These are phyloP conservation scores for Skeletonema potamos DNA, from an alignment of 108 stramenopile genomes.

Conservation along the genomic window DNA sequence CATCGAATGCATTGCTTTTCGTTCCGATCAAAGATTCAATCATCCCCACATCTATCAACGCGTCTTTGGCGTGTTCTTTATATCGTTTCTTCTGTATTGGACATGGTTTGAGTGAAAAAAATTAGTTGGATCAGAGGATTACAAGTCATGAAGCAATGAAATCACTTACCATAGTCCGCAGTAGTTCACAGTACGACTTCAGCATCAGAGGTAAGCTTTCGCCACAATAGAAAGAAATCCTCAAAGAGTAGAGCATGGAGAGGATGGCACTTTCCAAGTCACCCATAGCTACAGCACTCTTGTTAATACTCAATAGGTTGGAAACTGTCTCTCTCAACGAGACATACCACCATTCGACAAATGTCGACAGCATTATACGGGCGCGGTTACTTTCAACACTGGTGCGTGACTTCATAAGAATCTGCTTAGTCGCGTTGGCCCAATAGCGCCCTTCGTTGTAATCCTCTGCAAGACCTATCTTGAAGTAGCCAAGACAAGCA, in stretches of 20 bases:
- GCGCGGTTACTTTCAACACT: background rate
- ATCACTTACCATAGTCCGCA: background rate
- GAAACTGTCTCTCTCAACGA: background rate
- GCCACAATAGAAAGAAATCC: slow-evolving; percentile 3
- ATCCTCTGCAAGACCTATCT: background rate
- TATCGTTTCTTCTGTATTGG: background rate
- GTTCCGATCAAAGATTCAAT: slow-evolving; percentile 1
- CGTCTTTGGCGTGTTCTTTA: background rate
- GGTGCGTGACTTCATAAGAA: background rate
- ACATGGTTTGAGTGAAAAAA: too few relatives aligned
- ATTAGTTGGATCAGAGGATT: too few relatives aligned
- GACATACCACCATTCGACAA: background rate
- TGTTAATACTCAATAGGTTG: background rate
- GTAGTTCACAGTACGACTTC: background rate
- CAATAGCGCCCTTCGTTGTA: slow-evolving; percentile 4
- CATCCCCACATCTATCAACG: background rate
- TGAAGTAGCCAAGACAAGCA: slow-evolving; percentile 1
- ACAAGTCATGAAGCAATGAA: background rate
- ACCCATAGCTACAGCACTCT: slow-evolving; percentile 2
- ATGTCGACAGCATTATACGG: background rate
- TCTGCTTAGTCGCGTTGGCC: background rate
- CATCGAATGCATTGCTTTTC: background rate
- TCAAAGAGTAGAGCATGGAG: background rate
- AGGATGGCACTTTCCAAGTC: slow-evolving; percentile 12
- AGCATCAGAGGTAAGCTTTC: slow-evolving; percentile 7